Evolutionary conservation across 352 stramenopile species (phyloP), one percentile per base, ranked within the genome.

Genomic region (Phytopythium oedochilum): DNA sequence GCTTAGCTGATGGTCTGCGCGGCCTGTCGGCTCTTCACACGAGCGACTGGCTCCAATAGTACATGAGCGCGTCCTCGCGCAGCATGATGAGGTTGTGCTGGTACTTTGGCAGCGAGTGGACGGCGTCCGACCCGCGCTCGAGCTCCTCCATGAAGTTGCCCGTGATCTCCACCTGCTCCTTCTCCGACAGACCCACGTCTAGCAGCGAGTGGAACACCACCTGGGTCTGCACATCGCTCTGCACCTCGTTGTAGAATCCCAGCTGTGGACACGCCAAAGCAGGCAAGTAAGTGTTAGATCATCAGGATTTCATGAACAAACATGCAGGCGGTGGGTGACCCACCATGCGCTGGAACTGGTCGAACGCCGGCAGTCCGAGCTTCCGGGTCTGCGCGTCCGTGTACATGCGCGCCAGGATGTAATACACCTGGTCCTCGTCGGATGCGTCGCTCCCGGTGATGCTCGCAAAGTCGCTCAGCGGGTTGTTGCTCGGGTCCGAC

Each of bases 31-130:
- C 36, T 28, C 39, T 45, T 77, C 53, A 77, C 60, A 77, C 68
- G 32, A 91, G 65, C 45, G 78, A 91, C 69, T 91, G 81, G 63
- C 81, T 94, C 83, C 83, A 94, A 58, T 89, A 92, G 53, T 83
- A 91, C 83, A 94, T 92, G 54, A 94, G 68, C 22, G 83, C 83
- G 57, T 94, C 79, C 55, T 94, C 83, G 17, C 83, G 83, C 47
- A 94, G 61, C 70, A 90, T 81, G 43, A 90, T 75, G 57, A 94
- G 66, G 56, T 89, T 91, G 72, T 91, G 75, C 58, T 92, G 75
- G 57, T 91, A 89, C 72, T 91, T 91, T 31, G 81, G 75, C 55
- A 94, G 62, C 43, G 78, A 89, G 65, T 92, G 83, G 49, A 94
- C 77, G 20, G 79, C 73, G 52, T 83, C 73, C 34, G 83, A 85